Evolutionary conservation across 495 filamentous ascomycete genomes (phyloP), one percentile per base, ranked within the genome.

Genomic region (Melanomma pulvis-pyrius): DNA sequence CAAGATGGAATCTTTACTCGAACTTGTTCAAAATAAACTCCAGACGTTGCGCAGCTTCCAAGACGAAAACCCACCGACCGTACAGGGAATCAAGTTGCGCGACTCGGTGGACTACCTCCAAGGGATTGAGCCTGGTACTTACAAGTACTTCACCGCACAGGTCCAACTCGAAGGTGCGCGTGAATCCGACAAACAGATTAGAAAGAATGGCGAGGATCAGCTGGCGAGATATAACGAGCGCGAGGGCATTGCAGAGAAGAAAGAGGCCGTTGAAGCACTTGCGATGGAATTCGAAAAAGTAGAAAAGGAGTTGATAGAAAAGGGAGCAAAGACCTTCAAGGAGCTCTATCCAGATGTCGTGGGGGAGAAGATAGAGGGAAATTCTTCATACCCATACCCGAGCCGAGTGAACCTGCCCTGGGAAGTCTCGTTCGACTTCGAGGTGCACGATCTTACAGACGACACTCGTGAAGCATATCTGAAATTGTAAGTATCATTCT

Each of bases 321-420:
- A 77, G 41, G 85, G 82, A 0, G 90, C 84, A 15, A 91, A 91
- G 73, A 82, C 83, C 0, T 91, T 87, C 70, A 50, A 72, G 21
- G 82, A 93, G 58, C 74, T 89, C 21, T 77, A 87, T 74, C 88
- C 90, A 0, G 79, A 86, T 0, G 21, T 32, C 1, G 28, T 51
- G 15, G 34, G 22, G 34, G 28, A 50, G 17, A 50, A 74, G 77
- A 32, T 58, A 75, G 9, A 68, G 68, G 22, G 52, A 56, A 13
- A 50, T 32, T 6, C 6, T n/a, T 49, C 46, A 5, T 25, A 30
- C 9, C 5, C 61, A 21, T 12, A 62, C 22, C 26, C 49, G 29
- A 25, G 70, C 19, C 13, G 24, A 12, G 21, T 24, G 17, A 58
- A 62, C 71, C 57, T 76, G 32, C 65, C 74, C 1, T 90, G 84